phyloP scores from a whole-genome alignment of 352 stramenopile genomes.

The Poterioochromonas sp. region DNA sequence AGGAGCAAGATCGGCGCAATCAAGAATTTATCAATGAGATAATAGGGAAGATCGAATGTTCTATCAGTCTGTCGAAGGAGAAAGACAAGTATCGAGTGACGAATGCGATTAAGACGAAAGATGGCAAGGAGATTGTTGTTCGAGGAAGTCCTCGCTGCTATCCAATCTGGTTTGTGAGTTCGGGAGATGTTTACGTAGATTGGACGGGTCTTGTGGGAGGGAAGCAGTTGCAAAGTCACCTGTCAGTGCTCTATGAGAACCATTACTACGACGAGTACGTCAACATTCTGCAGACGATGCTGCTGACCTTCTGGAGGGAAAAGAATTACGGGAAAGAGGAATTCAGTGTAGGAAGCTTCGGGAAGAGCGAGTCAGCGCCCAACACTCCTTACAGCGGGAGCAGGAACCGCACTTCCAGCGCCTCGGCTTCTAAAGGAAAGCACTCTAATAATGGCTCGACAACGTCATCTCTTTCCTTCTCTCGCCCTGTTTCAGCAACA shows the following conservation, averaged over 20 bases:
- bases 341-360: not conserved
- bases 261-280: not conserved
- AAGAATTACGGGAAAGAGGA: not conserved
- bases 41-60: not conserved
- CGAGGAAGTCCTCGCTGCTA: not conserved
- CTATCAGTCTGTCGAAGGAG: not conserved
- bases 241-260: not conserved
- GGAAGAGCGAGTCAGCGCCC: not conserved
- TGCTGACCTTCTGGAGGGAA: not conserved
- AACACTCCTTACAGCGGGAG: no score
- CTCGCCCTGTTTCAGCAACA: no score
- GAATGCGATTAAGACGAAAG: not conserved
- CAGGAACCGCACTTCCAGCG: no score
- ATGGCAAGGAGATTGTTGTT: not conserved
- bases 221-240: not conserved
- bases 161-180: conserved; percentile 15
- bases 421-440: not conserved
- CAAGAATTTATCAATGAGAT: not conserved
- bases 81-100: not conserved
- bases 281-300: not conserved
- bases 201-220: not conserved
- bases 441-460: no score
- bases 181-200: conserved; percentile 18
- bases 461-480: not conserved
- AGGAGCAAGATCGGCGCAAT: not conserved